Evolutionary conservation across 345 rosid genomes (phyloP).

Genomic region (Gossypium stocksii): DNA sequence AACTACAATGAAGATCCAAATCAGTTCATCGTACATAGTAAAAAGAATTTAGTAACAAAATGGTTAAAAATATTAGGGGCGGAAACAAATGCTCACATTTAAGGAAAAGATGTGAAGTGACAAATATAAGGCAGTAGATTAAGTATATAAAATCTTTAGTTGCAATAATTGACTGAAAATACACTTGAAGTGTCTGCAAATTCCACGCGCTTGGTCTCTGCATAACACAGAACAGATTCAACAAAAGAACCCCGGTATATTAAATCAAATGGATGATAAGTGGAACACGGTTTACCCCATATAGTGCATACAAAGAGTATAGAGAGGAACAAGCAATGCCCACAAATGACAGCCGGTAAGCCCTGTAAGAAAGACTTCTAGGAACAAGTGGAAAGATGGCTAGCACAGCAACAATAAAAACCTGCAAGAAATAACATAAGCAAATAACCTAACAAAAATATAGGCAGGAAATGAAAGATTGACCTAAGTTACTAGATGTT

Average conservation of each 20-base stretch:
- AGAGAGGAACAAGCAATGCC: slow-evolving; percentile 83
- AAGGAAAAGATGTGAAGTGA: slow-evolving; percentile 81
- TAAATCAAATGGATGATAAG: slow-evolving; percentile 14
- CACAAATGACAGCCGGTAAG: slow-evolving; percentile 82
- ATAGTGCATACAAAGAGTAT: slow-evolving; percentile 70
- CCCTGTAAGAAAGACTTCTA: slow-evolving; percentile 63
- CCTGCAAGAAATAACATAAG: slow-evolving; percentile 44
- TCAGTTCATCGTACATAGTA: slow-evolving; percentile 4
- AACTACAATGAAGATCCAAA: slow-evolving; percentile 42
- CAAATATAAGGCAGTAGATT: slow-evolving; percentile 80
- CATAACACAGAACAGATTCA: slow-evolving; percentile 20
- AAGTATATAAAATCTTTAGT: slow-evolving; percentile 89
- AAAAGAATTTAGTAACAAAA: not conserved
- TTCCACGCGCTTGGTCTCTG: slow-evolving; percentile 92
- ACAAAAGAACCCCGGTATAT: slow-evolving; percentile 5
- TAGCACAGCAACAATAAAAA: slow-evolving; percentile 76
- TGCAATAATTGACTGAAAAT: slow-evolving; percentile 68
- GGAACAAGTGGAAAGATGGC: slow-evolving; percentile 83
- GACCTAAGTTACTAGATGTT: not conserved
- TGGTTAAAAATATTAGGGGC: not conserved
- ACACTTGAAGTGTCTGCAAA: slow-evolving; percentile 80
- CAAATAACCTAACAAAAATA: slow-evolving; percentile 13
- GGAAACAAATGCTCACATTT: slow-evolving; percentile 53
- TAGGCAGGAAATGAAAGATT: slow-evolving; percentile 1
- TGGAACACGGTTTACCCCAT: slow-evolving; percentile 58